Evolutionary conservation across 495 filamentous ascomycete genomes (phyloP).

Genomic region (Hyaloscypha hepaticicola): DNA sequence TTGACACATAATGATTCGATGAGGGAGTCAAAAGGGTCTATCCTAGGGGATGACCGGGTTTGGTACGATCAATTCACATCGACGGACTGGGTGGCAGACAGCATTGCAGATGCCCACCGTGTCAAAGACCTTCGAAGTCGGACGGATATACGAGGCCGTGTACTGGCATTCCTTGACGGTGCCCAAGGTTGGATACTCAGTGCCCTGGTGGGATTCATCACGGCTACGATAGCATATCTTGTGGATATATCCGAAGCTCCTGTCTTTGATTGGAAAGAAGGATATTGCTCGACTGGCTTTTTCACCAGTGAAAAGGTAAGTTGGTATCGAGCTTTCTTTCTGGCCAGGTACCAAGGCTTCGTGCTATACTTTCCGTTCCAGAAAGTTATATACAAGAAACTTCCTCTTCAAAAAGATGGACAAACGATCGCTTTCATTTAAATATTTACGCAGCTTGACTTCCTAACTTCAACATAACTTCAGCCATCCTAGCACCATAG

Average conservation of each 20-base stretch:
- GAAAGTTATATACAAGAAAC: background rate
- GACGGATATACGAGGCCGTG: constrained; percentile 79
- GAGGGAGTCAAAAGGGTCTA: constrained; percentile 58
- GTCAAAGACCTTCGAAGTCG: constrained; percentile 77
- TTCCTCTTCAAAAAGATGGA: background rate
- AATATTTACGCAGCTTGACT: no score
- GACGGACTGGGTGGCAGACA: constrained; percentile 98
- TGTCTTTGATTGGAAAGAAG: constrained; percentile 87
- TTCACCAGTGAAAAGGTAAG: constrained; percentile 65
- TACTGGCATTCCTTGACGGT: constrained; percentile 77
- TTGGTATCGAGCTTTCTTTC: background rate
- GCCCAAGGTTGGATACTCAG: constrained; percentile 94
- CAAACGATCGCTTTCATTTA: background rate
- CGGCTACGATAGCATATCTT: constrained; percentile 81
- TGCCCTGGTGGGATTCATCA: constrained; percentile 84
- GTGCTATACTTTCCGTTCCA: background rate
- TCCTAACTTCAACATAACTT: background rate
- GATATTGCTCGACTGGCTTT: constrained; percentile 75
- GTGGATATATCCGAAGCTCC: constrained; percentile 83
- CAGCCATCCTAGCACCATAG: background rate
- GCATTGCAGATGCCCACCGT: constrained; percentile 89
- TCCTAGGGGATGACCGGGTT: constrained; percentile 77
- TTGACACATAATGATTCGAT: constrained; percentile 39
- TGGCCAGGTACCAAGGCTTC: background rate
- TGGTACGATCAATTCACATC: constrained; percentile 99